phyloP scores from a whole-genome alignment of 1,139 yeast genomes.

The Hanseniaspora gamundiae region DNA sequence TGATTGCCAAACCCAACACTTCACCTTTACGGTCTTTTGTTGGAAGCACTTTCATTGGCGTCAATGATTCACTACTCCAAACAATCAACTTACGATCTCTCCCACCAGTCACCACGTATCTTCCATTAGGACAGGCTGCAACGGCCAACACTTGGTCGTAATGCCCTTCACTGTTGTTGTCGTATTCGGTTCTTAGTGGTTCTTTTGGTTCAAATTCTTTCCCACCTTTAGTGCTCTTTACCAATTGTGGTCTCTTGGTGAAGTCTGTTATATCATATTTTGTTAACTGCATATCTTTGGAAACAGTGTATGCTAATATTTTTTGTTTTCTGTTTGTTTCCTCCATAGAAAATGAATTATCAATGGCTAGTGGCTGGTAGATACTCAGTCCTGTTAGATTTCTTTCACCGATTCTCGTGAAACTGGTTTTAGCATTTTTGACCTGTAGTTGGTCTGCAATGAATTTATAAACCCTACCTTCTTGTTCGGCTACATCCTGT shows the following conservation, averaged over 20 bases:
- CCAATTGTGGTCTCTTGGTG: conserved; percentile 42
- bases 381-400: conserved; percentile 35
- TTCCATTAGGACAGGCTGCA: conserved; percentile 82
- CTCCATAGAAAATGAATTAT: conserved; percentile 8
- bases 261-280: conserved; percentile 59
- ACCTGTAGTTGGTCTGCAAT: conserved; percentile 42
- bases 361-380: conserved; percentile 26
- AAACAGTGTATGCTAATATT: conserved; percentile 60
- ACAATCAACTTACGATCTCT: conserved; percentile 66
- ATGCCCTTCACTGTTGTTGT: conserved; percentile 43
- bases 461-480: conserved; percentile 69
- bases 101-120: conserved; percentile 84
- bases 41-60: conserved; percentile 65
- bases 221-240: conserved; percentile 60
- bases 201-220: conserved; percentile 32
- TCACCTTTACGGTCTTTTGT: conserved; percentile 59
- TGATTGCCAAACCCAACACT: conserved; percentile 62
- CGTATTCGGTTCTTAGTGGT: conserved; percentile 31
- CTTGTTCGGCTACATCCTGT: conserved; percentile 80
- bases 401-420: conserved; percentile 49
- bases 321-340: conserved; percentile 16
- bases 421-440: conserved; percentile 30
- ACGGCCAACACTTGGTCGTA: conserved; percentile 63
- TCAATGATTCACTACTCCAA: conserved; percentile 73
- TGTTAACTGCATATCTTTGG: conserved; percentile 69